These are phyloP conservation scores for Kuraishia molischiana DNA, from an alignment of 805 yeast genomes.

Conservation along the genomic window DNA sequence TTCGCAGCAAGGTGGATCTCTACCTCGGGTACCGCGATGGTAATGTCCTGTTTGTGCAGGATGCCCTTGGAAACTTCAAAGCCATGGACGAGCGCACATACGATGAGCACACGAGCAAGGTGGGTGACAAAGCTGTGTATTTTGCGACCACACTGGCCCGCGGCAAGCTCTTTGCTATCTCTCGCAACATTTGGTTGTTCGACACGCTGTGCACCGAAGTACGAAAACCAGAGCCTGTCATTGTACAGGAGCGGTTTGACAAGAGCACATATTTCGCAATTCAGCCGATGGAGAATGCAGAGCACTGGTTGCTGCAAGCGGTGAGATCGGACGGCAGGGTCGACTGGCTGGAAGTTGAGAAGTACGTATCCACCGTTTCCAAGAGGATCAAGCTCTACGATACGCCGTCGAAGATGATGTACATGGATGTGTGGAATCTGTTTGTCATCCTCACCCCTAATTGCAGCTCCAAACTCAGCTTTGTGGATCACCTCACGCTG, in stretches of 20 bases:
- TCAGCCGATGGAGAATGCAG: constrained; percentile 5
- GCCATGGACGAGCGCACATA: too few species aligned
- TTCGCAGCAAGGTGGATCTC: too few species aligned
- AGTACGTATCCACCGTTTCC: neutral
- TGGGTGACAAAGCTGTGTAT: neutral
- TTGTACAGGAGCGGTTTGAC: constrained; percentile 15
- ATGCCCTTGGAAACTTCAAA: too few species aligned
- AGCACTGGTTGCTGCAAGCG: neutral
- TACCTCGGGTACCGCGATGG: too few species aligned
- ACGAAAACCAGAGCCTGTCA: constrained; percentile 17
- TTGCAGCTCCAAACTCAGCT: constrained; percentile 8
- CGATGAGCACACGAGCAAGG: too few species aligned
- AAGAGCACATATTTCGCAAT: constrained; percentile 9
- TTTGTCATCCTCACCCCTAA: neutral
- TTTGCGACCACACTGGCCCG: neutral
- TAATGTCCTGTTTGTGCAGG: too few species aligned
- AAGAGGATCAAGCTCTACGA: neutral
- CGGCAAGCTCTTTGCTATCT: constrained; percentile 1
- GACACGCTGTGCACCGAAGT: too few species aligned
- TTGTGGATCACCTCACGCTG: constrained; percentile 13
- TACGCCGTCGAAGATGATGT: neutral
- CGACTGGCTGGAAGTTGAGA: neutral
- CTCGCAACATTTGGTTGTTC: constrained; percentile 18
- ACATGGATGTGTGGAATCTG: neutral
- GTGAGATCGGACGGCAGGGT: constrained; percentile 1